A percentile compares a stretch with the other conserved stretches of the same genome.
These are phyloP conservation scores for Magnaporthiopsis rhizophila DNA, from an alignment of 2,329 filamentous ascomycete genomes.

Conservation along the genomic window DNA sequence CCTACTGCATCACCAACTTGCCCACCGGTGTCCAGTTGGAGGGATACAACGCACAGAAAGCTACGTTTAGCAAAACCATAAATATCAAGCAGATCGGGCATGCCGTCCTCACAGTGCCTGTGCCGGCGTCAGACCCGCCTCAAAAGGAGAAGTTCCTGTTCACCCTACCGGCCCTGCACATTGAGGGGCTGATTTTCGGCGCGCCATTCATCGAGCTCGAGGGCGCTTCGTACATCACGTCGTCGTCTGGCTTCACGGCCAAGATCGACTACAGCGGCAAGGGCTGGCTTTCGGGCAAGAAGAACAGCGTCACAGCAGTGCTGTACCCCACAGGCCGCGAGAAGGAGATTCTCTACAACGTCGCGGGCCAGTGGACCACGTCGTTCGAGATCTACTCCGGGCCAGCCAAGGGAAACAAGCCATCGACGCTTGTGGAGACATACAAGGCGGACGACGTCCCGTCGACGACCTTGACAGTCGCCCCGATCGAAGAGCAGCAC, in stretches of 20 bases:
- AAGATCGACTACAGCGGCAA: constrained; percentile 91
- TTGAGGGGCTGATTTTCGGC: constrained; percentile 83
- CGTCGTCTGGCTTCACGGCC: constrained; percentile 76
- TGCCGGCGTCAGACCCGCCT: constrained; percentile 20
- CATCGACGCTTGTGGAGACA: constrained; percentile 42
- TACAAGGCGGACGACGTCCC: constrained; percentile 52
- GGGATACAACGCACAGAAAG: constrained; percentile 95
- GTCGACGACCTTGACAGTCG: constrained; percentile 62
- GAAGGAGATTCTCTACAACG: constrained; percentile 70
- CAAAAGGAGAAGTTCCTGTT: constrained; percentile 72
- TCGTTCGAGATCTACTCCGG: constrained; percentile 70
- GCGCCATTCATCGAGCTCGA: constrained; percentile 89
- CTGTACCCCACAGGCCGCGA: constrained; percentile 64
- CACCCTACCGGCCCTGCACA: constrained; percentile 83
- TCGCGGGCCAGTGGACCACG: constrained; percentile 86
- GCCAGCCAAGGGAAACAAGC: constrained; percentile 32
- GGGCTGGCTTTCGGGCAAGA: constrained; percentile 92
- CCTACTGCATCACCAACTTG: constrained; percentile 85
- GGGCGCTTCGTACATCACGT: constrained; percentile 74
- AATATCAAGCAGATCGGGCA: constrained; percentile 93
- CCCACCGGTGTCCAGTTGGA: constrained; percentile 70
- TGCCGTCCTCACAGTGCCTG: constrained; percentile 68
- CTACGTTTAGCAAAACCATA: constrained; percentile 88
- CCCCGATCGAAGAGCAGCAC: constrained; percentile 68
- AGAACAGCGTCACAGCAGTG: constrained; percentile 76